phyloP scores from a whole-genome alignment of 2,329 filamentous ascomycete genomes.

The Salinomyces thailandicus region DNA sequence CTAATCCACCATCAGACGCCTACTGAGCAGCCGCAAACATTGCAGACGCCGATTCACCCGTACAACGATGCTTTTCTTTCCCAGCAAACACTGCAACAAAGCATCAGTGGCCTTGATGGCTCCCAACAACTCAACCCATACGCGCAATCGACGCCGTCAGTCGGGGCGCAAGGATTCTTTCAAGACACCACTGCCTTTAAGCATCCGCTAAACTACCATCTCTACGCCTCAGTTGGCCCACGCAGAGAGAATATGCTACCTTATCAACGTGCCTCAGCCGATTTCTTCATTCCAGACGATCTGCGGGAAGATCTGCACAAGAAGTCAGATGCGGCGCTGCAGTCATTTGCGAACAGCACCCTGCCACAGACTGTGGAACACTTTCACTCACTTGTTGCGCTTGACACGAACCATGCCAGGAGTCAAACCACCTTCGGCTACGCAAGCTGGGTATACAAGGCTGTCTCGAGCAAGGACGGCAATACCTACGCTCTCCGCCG shows the following conservation, averaged over 20 bases:
- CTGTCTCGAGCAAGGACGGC: slow-evolving; percentile 77
- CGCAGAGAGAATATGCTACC: slow-evolving; percentile 68
- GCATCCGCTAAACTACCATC: slow-evolving; percentile 68
- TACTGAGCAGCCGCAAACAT: neutral
- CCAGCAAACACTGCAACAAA: slow-evolving; percentile 10
- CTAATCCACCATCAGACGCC: neutral
- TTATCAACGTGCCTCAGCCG: slow-evolving; percentile 78
- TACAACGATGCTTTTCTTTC: slow-evolving; percentile 37
- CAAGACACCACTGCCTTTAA: slow-evolving; percentile 47
- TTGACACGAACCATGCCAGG: slow-evolving; percentile 73
- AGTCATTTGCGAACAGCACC: slow-evolving; percentile 64
- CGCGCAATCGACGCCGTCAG: slow-evolving; percentile 55
- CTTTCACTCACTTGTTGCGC: slow-evolving; percentile 82
- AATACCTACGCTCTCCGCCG: slow-evolving; percentile 78
- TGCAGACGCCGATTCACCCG: slow-evolving; percentile 19
- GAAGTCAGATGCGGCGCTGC: slow-evolving; percentile 73
- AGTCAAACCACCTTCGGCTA: slow-evolving; percentile 74
- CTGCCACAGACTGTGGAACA: slow-evolving; percentile 68
- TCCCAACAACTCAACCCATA: slow-evolving; percentile 53
- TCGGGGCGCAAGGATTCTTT: slow-evolving; percentile 58
- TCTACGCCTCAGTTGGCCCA: slow-evolving; percentile 82
- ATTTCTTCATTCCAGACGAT: slow-evolving; percentile 84
- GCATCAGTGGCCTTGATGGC: slow-evolving; percentile 20
- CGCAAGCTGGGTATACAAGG: slow-evolving; percentile 91
- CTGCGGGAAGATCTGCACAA: slow-evolving; percentile 80